phyloP scores from a whole-genome alignment of 805 yeast genomes.

The Lipomyces lipofer region DNA sequence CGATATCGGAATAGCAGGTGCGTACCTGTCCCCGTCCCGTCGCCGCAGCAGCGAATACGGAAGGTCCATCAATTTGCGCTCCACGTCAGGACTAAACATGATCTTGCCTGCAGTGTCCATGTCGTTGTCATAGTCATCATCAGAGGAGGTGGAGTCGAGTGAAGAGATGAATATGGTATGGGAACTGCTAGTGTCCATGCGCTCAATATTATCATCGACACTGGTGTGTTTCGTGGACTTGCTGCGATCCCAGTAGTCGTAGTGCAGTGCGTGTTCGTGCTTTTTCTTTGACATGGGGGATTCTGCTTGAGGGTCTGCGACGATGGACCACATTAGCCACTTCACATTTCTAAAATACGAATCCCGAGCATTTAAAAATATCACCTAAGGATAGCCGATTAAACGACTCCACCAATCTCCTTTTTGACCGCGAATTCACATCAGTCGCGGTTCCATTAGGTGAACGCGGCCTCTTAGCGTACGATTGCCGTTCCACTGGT shows the following conservation, averaged over 20 bases:
- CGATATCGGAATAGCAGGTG: slow-evolving; percentile 6
- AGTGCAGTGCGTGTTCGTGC: slow-evolving; percentile 19
- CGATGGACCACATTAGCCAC: background rate
- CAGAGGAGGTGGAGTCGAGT: slow-evolving; percentile 11
- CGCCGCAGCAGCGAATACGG: slow-evolving; percentile 24
- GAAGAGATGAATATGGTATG: slow-evolving; percentile 27
- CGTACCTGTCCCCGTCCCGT: background rate
- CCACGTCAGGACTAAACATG: slow-evolving; percentile 23
- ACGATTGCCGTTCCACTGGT: no score
- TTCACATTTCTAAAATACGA: background rate
- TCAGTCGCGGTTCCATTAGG: no score
- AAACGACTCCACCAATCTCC: slow-evolving; percentile 28
- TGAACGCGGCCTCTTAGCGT: no score
- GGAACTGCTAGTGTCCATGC: slow-evolving; percentile 27
- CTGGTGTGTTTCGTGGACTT: slow-evolving; percentile 4
- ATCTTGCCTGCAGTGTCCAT: slow-evolving; percentile 7
- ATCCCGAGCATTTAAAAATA: background rate
- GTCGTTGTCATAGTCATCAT: slow-evolving; percentile 11
- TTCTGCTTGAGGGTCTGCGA: background rate
- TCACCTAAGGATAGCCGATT: slow-evolving; percentile 21
- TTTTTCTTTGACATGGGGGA: slow-evolving; percentile 15
- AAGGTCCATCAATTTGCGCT: slow-evolving; percentile 18
- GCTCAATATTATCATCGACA: slow-evolving; percentile 8
- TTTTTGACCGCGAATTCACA: slow-evolving; percentile 15
- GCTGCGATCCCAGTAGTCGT: slow-evolving; percentile 29